phyloP scores from a whole-genome alignment of 164 flowering plant genomes.

The Echeveria elegans region DNA sequence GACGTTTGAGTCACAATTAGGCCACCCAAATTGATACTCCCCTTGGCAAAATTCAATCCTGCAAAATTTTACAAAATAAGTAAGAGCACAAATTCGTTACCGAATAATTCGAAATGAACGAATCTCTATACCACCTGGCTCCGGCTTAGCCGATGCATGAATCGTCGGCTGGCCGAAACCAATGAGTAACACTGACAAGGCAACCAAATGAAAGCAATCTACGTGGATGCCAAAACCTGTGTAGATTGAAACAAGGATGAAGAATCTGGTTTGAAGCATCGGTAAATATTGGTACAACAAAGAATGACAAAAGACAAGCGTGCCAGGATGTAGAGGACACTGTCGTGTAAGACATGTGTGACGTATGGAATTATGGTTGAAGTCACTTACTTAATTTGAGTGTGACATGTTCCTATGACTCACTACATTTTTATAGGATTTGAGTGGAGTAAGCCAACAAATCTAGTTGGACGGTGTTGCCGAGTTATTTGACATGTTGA shows the following conservation, averaged over 20 bases:
- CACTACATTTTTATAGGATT: no score
- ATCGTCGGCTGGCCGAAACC: slow-evolving; percentile 37
- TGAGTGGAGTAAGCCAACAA: no score
- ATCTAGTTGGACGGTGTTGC: no score
- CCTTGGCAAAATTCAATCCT: slow-evolving; percentile 37
- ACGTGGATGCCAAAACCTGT: slow-evolving; percentile 7
- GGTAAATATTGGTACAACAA: not conserved
- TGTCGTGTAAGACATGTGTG: not conserved
- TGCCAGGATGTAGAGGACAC: not conserved
- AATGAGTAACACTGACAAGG: not conserved
- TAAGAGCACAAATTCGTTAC: not conserved
- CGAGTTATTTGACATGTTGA: no score
- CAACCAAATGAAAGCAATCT: not conserved
- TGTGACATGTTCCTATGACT: no score
- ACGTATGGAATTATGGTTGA: not conserved
- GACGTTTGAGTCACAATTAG: slow-evolving; percentile 19
- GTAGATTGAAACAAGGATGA: slow-evolving; percentile 1
- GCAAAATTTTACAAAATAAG: not conserved
- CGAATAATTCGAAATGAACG: not conserved
- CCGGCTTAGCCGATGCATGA: not conserved
- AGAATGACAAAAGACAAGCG: not conserved
- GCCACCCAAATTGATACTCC: slow-evolving; percentile 89
- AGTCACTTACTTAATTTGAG: not conserved
- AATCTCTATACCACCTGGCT: not conserved
- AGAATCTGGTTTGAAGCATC: not conserved